These are phyloP conservation scores for Ramularia collo-cygni DNA, from an alignment of 2,329 filamentous ascomycete genomes.

Conservation along the genomic window DNA sequence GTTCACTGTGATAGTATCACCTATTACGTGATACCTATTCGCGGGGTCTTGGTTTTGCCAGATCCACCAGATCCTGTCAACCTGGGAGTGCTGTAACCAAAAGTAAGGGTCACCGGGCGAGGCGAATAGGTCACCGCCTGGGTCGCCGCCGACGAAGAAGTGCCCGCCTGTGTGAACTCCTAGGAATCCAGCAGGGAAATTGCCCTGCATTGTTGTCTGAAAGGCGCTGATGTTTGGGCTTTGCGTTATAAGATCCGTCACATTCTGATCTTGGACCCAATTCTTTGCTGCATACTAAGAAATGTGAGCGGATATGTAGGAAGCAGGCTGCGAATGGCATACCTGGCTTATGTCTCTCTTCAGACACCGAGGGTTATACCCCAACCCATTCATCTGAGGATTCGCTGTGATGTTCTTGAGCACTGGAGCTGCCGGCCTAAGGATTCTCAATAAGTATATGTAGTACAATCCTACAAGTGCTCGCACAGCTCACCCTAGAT, in stretches of 20 bases:
- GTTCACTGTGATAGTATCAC: constrained; percentile 10
- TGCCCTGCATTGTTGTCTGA: constrained; percentile 12
- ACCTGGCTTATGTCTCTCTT: constrained; percentile 10
- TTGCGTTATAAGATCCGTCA: constrained; percentile 10
- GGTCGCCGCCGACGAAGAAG: constrained; percentile 38
- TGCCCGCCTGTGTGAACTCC: constrained; percentile 40
- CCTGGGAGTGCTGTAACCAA: constrained; percentile 43
- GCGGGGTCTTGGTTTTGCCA: constrained; percentile 43
- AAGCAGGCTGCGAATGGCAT: too few species aligned
- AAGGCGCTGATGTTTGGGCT: constrained; percentile 11
- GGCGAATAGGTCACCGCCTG: constrained; percentile 34
- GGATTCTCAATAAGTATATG: too few species aligned
- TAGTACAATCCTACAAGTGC: too few species aligned
- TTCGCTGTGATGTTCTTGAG: constrained; percentile 15
- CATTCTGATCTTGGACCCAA: constrained; percentile 9
- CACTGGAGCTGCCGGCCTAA: constrained; percentile 15
- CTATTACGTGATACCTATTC: constrained; percentile 22
- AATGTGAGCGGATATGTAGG: too few species aligned
- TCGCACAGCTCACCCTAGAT: too few species aligned
- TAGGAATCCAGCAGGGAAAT: constrained; percentile 4
- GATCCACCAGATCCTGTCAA: constrained; percentile 40
- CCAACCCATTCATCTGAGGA: constrained; percentile 17
- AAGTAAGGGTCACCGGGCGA: constrained; percentile 43
- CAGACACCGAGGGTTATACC: constrained; percentile 18
- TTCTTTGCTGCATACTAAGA: constrained; percentile 1